Base-by-base conservation (phyloP, 78 protist species). In the Dictyostelium intermedium region DNA sequence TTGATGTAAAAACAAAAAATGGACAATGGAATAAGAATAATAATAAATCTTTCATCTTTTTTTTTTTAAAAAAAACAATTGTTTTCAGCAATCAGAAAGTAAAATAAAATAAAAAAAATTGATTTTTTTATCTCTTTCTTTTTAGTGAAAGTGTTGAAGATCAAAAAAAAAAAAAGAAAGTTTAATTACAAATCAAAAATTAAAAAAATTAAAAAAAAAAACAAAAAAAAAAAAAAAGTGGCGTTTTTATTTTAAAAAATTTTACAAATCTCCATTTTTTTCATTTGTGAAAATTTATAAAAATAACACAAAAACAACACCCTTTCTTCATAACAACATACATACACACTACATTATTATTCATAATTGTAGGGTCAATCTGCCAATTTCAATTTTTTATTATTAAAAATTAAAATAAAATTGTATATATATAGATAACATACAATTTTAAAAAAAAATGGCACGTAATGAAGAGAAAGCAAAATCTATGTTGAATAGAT, bases 401-500 rank as follows among this genome's bases (percentile, higher is more conserved):
- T 50, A 50, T 50, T 5, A 50, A 16, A 50, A 50, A 50, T 16
- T 50, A 56, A n/a, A 56, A 16, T 5, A 50, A 16, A 50, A 1
- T 45, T 45, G 10, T 45, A 50, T 16, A 34, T 53, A 66, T 23
- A 5, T 27, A 27, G 3, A 23, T 6, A n/a, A n/a, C n/a, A n/a
- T n/a, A n/a, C n/a, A n/a, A n/a, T n/a, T n/a, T n/a, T n/a, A n/a
- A n/a, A n/a, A n/a, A 60, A 37, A 43, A n/a, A 96, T 96, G 99
- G 99, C 99, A 83, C 95, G 99, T 39, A 98, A 98, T 82, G 98
- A 98, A 78, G 99, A 98, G 82, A 98, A 98, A 92, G 99, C 99
- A 56, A 97, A 96, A 60, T 83, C 98, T n/a, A 96, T 97, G 98
- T 96, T 98, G 39, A 94, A 96, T 78, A 95, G 98, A 35, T 97